Base-by-base conservation (phyloP, 1,284 basidiomycete species). In the Mycena citricolor region DNA sequence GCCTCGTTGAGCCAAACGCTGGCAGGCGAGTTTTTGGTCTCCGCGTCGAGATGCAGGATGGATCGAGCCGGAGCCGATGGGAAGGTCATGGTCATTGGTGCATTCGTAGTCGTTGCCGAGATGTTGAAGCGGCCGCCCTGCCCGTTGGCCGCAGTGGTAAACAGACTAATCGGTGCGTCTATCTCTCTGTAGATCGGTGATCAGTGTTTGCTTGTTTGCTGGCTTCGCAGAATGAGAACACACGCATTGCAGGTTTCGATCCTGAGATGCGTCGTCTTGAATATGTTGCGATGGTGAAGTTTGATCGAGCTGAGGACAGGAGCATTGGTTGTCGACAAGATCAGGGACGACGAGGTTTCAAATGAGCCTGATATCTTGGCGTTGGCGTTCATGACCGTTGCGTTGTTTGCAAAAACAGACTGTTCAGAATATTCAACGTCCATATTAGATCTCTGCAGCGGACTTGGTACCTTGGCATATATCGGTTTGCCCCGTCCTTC, bases 231-330 rank as follows among this genome's bases (percentile, higher is more conserved):
- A 2, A 20, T 29, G 34, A 8, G 11, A 21, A 61, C 62, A 26
- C 40, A 69, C 69, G 55, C 58, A 39, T 71, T 69, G n/a, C 47
- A 58, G 0, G 67, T 70, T n/a, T 49, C 46, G 40, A 70, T 50
- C 4, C 45, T 33, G 19, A 71, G 56, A n/a, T 55, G 38, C 10
- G 60, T 60, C 13, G 58, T 54, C 4, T 43, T 25, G 22, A 49
- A 51, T 14, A 52, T 46, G 26, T 57, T 44, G 13, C 52, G 39
- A 42, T 60, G 64, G 17, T 55, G 44, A 24, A 67, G 51, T 22
- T 51, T 59, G 21, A 70, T 58, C 20, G 54, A 44, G 5, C 58
- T 66, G 19, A 53, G 48, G 44, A 74, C 66, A 0, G 57, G 61
- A 4, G 59, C 53, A 38, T 73, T 71, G 16, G 61, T 60, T 2